Percentiles rank a stretch among this genome's conserved stretches.
phyloP scores from a whole-genome alignment of 768 basidiomycete species.

The Rhodotorula kratochvilovae region DNA sequence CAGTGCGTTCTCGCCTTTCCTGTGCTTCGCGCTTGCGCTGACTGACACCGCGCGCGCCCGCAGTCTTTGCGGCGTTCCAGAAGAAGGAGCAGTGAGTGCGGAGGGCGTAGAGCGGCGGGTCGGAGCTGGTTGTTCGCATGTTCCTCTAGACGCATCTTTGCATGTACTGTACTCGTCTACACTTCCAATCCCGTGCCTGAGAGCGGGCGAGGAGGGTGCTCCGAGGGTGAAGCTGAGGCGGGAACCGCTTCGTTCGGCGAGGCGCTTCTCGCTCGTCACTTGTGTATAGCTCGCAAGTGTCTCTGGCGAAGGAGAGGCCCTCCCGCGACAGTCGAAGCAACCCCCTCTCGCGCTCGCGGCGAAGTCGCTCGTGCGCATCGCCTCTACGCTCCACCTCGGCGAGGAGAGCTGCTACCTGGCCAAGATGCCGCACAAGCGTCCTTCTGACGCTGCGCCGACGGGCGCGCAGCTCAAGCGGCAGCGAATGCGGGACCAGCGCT shows the following conservation, averaged over 20 bases:
- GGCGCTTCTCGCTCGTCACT: too few relatives aligned
- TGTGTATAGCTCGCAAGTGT: too few relatives aligned
- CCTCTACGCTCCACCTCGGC: background rate
- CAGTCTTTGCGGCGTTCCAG: slow-evolving; percentile 26
- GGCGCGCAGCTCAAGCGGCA: slow-evolving; percentile 34
- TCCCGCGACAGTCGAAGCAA: too few relatives aligned
- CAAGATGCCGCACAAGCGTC: slow-evolving; percentile 25
- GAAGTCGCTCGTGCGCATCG: background rate
- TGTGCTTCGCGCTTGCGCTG: background rate
- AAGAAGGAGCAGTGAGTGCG: background rate
- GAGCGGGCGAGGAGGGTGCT: too few relatives aligned
- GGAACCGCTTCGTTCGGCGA: too few relatives aligned
- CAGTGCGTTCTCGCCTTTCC: background rate
- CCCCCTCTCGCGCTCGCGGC: too few relatives aligned
- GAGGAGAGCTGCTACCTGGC: background rate
- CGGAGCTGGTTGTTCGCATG: background rate
- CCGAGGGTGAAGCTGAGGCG: too few relatives aligned
- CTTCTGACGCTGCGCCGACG: background rate
- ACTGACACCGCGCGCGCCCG: background rate
- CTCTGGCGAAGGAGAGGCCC: too few relatives aligned
- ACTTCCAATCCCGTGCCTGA: too few relatives aligned
- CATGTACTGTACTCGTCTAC: background rate
- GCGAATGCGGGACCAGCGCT: slow-evolving; percentile 26
- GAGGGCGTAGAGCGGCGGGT: too few relatives aligned
- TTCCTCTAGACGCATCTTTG: background rate